Evolutionary conservation across 257 asterid genomes (phyloP).

Genomic region (Paulownia fortunei): DNA sequence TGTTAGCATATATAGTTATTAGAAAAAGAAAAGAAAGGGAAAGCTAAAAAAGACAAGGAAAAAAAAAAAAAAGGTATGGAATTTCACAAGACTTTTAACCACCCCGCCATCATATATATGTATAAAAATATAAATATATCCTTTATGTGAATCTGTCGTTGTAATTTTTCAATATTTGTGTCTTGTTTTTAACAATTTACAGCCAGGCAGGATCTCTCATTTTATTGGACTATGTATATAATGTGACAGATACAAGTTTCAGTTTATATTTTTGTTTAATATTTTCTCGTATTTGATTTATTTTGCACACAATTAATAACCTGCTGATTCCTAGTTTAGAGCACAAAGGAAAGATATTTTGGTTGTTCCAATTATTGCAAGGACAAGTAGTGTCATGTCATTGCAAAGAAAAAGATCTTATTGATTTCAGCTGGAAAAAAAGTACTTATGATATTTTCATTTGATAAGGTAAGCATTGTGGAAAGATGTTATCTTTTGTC

Average conservation of each 20-base stretch:
- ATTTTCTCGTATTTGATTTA: neutral
- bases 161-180: neutral
- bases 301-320: too few species aligned
- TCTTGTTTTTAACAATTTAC: neutral
- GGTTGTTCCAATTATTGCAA: constrained; percentile 9
- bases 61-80: neutral
- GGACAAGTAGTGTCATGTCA: constrained; percentile 25
- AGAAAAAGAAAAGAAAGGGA: neutral
- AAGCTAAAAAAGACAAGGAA: neutral
- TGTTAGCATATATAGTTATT: neutral
- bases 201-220: neutral
- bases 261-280: neutral
- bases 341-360: neutral
- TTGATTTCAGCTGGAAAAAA: neutral
- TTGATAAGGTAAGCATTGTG: constrained; percentile 17
- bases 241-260: neutral
- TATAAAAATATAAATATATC: too few species aligned
- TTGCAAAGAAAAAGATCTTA: neutral
- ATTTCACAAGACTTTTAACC: neutral
- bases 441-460: constrained; percentile 10
- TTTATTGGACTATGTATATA: constrained; percentile 1
- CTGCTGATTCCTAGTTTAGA: neutral
- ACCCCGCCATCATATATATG: neutral
- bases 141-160: neutral
- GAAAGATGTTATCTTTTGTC: neutral